Base-by-base conservation (phyloP, 2,329 filamentous ascomycete genomes). In the Colletotrichum sp. region DNA sequence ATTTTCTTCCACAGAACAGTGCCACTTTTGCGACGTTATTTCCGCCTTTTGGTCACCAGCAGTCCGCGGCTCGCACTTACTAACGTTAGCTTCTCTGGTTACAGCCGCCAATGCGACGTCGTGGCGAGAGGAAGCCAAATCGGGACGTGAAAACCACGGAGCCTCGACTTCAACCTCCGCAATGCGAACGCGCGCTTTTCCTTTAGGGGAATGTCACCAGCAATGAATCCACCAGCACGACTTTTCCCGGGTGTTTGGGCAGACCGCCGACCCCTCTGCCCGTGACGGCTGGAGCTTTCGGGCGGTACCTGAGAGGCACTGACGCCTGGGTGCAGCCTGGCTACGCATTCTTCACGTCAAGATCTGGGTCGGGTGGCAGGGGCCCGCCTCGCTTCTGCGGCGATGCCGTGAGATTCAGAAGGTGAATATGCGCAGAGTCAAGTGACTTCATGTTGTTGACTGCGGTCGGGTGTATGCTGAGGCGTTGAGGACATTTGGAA, bases 61-160 rank as follows among this genome's bases (percentile, higher is more conserved):
- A 18, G 9, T 32, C 21, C 52, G n/a, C 57, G 24, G 64, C 48
- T 48, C 63, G 24, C 12, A 48, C 7, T 16, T 7, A 48, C n/a
- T 13, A 7, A n/a, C 34, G 12, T 34, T 30, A 39, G n/a, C 26
- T 60, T 16, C n/a, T 43, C 57, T 26, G 18, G 63, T 36, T 34
- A 48, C 34, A 48, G 30, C 36, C 39, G 66, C 61, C 59, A 60
- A 55, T 70, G 57, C 66, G 24, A 74, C 74, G 61, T 67, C 74
- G 70, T 67, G 63, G 67, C 61, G 28, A 70, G 65, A 67, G 28
- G 28, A 26, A 66, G 10, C 76, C 76, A 59, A 67, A 76, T 77
- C 63, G 76, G 76, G 76, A 73, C 61, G 26, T 48, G 13, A 74
- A 76, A 76, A 71, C 66, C 76, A 71, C 76, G 76, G 76, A 77